phyloP scores from a whole-genome alignment of 176 grass and related monocot species.

The Oryza australiensis region DNA sequence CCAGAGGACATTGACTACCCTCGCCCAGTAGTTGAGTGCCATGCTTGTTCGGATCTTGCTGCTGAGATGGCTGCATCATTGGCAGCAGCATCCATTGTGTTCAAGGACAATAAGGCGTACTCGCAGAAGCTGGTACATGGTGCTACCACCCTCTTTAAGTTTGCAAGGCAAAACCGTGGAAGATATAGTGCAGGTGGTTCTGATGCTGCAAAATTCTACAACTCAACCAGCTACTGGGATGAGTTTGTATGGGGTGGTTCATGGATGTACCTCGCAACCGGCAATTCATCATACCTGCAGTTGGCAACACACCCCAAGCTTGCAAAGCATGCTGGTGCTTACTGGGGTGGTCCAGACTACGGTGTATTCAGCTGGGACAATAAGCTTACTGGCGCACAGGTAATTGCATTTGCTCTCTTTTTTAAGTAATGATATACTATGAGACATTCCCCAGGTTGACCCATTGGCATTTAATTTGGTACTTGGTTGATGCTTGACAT shows the following conservation, averaged over 20 bases:
- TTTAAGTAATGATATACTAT: background rate
- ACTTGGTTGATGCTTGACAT: slow-evolving; percentile 13
- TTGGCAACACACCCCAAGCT: slow-evolving; percentile 60
- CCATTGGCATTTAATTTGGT: slow-evolving; percentile 26
- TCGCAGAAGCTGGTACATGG: slow-evolving; percentile 92
- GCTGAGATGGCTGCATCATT: slow-evolving; percentile 87
- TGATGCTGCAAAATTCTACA: slow-evolving; percentile 77
- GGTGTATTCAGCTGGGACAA: slow-evolving; percentile 98
- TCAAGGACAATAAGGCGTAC: slow-evolving; percentile 91
- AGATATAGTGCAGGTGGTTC: slow-evolving; percentile 53
- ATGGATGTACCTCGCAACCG: slow-evolving; percentile 95
- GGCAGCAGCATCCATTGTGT: slow-evolving; percentile 91
- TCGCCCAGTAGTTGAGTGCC: slow-evolving; percentile 63
- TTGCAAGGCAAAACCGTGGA: slow-evolving; percentile 63
- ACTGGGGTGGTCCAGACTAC: slow-evolving; percentile 69
- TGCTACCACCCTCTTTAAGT: slow-evolving; percentile 78
- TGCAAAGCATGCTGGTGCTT: slow-evolving; percentile 78
- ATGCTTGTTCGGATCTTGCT: slow-evolving; percentile 73
- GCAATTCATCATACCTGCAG: slow-evolving; percentile 76
- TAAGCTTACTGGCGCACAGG: slow-evolving; percentile 92
- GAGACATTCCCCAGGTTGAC: slow-evolving; percentile 28
- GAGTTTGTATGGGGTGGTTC: slow-evolving; percentile 88
- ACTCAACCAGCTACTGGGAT: slow-evolving; percentile 92
- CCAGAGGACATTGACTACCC: slow-evolving; percentile 91
- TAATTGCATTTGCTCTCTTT: slow-evolving; percentile 26